Base-by-base conservation (phyloP, 176 grass and related monocot species). In the Cenchrus americanus region DNA sequence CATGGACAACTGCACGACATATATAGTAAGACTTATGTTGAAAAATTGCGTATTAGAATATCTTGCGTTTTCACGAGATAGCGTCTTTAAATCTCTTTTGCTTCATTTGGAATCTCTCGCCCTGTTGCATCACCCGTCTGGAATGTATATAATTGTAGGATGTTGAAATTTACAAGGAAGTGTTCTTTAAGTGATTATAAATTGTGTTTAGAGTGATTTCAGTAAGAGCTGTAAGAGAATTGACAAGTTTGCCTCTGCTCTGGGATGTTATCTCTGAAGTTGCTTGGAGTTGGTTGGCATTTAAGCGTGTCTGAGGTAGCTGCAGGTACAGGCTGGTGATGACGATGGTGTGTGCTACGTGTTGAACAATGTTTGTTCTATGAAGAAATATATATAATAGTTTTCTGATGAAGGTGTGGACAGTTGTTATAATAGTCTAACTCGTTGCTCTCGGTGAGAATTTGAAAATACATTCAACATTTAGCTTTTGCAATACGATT, bases 251-350 rank as follows among this genome's bases (percentile, higher is more conserved):
- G n/a, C 59, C 66, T n/a, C 82, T 73, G 79, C 63, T 62, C 12
- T 82, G 59, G 71, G 61, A 15, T 78, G 81, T 86, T 79, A 49
- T 49, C 75, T 73, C 73, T 83, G 66, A 66, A 55, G 61, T 82
- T 40, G 72, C 79, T 65, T 86, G 78, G 73, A 82, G 79, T 72
- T 82, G 65, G 88, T 86, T 82, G 59, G 79, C 88, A 86, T 83
- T 86, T 90, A 90, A 82, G 59, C 79, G 72, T 86, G 88, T 86
- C 78, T 72, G 80, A 86, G 88, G 88, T 82, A 78, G 74, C 48
- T 86, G 66, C 73, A 43, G 85, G 73, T 67, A 86, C 83, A 86
- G 83, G 59, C 88, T 86, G 83, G 78, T 83, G 83, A 78, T 53
- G 79, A 78, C 9, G 83, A 79, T 42, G 75, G 73, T 27, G 21